Base-by-base conservation (phyloP, 768 basidiomycete genomes). In the Trametes maxima region DNA sequence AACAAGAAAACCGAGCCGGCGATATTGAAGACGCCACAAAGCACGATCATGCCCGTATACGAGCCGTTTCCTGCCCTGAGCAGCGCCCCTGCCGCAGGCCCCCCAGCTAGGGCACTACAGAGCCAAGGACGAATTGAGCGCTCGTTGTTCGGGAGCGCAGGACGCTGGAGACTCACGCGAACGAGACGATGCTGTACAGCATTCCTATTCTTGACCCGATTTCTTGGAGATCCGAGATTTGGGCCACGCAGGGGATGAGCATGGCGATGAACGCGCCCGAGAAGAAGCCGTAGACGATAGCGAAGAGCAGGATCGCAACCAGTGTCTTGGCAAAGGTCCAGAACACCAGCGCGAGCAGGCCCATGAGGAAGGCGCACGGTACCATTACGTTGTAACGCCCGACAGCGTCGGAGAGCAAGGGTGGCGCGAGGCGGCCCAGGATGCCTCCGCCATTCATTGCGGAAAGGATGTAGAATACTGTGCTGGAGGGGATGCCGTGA, bases 261-360 rank as follows among this genome's bases (percentile, higher is more conserved):
- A 89, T 78, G 36, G 86, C 83, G 46, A 87, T 84, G 72, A 89
- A 85, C 5, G 87, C 84, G 7, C 89, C 88, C 0, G 84, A 86
- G 48, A 82, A 77, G 75, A 89, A 80, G 0, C 89, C 89, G 65
- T 85, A 90, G 0, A 80, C 40, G 2, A 77, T 75, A 1, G 86
- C 79, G 55, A 88, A 89, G 14, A 78, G 58, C 65, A 82, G 75
- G 42, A 88, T 70, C 46, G 75, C 64, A 5, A 69, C 70, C 22
- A 83, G 63, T 5, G 75, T 68, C 37, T 74, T 69, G 24, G 81
- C 70, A 64, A 82, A 77, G 57, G 82, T 73, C 88, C 89, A 90
- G 39, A 87, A 69, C 7, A 78, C 72, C 48, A 88, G 76, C 59
- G 82, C 84, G 7, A 77, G 75, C 16, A 89, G 68, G 1, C 88